Conservation (phyloP, 371 early-diverging fungal genomes). For the Circinella minor region DNA sequence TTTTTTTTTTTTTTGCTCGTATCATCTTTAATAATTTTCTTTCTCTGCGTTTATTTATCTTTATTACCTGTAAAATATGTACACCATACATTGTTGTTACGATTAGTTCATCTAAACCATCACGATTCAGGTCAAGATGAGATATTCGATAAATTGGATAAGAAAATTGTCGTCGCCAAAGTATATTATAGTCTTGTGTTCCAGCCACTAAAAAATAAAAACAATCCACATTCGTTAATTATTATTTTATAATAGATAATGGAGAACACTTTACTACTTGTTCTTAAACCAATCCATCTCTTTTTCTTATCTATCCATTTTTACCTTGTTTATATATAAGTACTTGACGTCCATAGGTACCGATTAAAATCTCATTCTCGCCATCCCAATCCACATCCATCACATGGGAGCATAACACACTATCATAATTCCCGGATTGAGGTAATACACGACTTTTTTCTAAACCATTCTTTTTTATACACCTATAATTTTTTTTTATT, state of each 20-base stretch:
- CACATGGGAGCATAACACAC: constrained; percentile 71
- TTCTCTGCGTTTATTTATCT: background rate
- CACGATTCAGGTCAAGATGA: constrained; percentile 71
- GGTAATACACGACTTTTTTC: constrained; percentile 47
- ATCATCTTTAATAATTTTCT: no score
- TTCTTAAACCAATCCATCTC: no score
- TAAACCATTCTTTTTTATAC: constrained; percentile 50
- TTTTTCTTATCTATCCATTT: no score
- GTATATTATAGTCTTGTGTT: constrained; percentile 56
- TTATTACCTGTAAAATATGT: constrained; percentile 65
- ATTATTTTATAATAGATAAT: no score
- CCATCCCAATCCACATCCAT: constrained; percentile 83
- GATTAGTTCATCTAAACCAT: constrained; percentile 74
- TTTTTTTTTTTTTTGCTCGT: no score
- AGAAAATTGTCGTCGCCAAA: constrained; percentile 73
- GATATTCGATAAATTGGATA: constrained; percentile 74
- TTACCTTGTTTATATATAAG: constrained; percentile 72
- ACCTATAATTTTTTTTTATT: background rate
- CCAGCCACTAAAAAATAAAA: constrained; percentile 34
- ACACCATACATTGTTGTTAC: constrained; percentile 76
- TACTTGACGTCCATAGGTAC: constrained; percentile 75
- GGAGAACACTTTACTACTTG: no score
- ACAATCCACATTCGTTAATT: no score
- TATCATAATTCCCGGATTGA: constrained; percentile 65
- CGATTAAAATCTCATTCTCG: constrained; percentile 69